These are phyloP conservation scores for Trichoderma gamsii DNA, from an alignment of 495 filamentous ascomycete genomes.

Conservation along the genomic window DNA sequence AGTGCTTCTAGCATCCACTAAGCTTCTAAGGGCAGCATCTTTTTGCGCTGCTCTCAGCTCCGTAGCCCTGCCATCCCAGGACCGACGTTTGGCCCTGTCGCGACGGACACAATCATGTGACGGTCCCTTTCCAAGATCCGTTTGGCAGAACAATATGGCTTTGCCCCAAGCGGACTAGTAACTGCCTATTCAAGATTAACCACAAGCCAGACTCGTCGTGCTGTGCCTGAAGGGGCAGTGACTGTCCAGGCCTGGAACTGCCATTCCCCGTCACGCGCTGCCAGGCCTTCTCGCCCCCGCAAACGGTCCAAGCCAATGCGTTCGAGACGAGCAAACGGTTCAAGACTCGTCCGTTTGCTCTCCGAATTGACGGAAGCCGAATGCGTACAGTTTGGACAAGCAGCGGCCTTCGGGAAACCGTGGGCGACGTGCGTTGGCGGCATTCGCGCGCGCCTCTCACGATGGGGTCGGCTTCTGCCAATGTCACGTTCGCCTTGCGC, in stretches of 20 bases:
- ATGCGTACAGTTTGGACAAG: neutral
- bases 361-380: conserved; percentile 2
- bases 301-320: neutral
- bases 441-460: neutral
- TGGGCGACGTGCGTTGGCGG: neutral
- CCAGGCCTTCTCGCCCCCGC: neutral
- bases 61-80: conserved; percentile 9
- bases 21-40: neutral
- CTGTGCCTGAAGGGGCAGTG: neutral
- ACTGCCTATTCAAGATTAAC: neutral
- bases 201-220: neutral
- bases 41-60: conserved; percentile 3
- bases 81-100: conserved; percentile 1
- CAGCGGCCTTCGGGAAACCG: neutral
- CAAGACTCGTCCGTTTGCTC: neutral
- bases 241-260: neutral
- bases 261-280: neutral
- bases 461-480: neutral
- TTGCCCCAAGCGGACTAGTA: neutral
- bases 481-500: too few species aligned
- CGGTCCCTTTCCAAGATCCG: neutral
- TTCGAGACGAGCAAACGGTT: neutral
- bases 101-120: conserved; percentile 10
- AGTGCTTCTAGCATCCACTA: neutral
- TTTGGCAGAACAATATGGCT: neutral